Conservation (phyloP, 78 protist species). For the Polysphondylium violaceum region DNA sequence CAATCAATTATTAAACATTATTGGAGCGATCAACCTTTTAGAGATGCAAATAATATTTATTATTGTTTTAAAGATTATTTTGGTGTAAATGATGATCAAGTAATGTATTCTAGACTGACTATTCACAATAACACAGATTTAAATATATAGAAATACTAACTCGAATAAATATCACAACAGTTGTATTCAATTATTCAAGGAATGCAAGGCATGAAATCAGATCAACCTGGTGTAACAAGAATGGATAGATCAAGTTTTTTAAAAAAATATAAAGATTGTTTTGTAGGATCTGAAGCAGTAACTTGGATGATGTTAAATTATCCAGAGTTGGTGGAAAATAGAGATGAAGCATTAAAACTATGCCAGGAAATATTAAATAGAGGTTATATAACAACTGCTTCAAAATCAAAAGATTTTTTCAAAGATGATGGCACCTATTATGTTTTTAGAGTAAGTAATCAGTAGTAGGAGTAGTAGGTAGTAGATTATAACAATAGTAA, state of each 20-base stretch:
- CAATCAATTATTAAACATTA: slow-evolving; percentile 48
- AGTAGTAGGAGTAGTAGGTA: background rate
- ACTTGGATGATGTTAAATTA: slow-evolving; percentile 30
- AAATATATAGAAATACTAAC: background rate
- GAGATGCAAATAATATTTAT: slow-evolving; percentile 7
- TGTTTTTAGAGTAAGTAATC: slow-evolving; percentile 48
- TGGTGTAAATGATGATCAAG: slow-evolving; percentile 60
- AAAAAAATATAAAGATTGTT: slow-evolving; percentile 72
- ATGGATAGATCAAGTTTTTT: slow-evolving; percentile 54
- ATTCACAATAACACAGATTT: background rate
- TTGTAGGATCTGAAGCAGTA: slow-evolving; percentile 44
- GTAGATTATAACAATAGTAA: too few relatives aligned
- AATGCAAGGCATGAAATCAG: slow-evolving; percentile 55
- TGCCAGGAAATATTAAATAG: slow-evolving; percentile 59
- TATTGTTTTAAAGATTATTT: slow-evolving; percentile 60
- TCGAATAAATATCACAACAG: background rate
- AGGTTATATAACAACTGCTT: slow-evolving; percentile 43
- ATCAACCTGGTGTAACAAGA: slow-evolving; percentile 29
- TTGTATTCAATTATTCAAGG: slow-evolving; percentile 35
- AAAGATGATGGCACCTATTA: slow-evolving; percentile 58
- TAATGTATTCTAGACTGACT: background rate
- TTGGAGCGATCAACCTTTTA: slow-evolving; percentile 68
- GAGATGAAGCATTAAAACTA: slow-evolving; percentile 42
- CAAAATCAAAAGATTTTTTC: slow-evolving; percentile 44
- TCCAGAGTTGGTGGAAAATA: background rate